Conservation (phyloP, 2,329 filamentous ascomycete species). For the Microcera coccophila region DNA sequence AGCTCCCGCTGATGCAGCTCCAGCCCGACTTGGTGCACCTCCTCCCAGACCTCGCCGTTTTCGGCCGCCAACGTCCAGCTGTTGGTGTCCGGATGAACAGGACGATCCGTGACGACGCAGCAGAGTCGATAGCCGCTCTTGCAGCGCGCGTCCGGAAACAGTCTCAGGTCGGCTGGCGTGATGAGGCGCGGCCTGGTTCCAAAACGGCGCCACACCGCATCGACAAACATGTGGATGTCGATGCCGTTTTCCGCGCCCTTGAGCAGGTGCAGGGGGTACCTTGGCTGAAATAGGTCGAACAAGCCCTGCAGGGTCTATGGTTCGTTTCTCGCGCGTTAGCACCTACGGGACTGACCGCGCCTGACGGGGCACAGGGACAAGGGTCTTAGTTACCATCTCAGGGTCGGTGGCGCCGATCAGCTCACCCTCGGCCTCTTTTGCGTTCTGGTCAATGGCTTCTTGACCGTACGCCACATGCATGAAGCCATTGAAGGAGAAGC, state of each 20-base stretch:
- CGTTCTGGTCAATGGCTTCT: conserved; percentile 19
- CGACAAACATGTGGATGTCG: conserved; percentile 38
- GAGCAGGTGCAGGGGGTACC: conserved; percentile 33
- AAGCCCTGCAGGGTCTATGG: conserved; percentile 32
- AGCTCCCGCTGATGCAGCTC: conserved; percentile 40
- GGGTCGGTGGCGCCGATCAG: conserved; percentile 25
- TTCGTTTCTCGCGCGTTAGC: conserved; percentile 1
- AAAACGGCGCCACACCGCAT: conserved; percentile 25
- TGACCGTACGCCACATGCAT: conserved; percentile 31
- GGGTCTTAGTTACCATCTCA: conserved; percentile 23
- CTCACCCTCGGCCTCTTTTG: conserved; percentile 6
- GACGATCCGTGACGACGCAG: conserved; percentile 18
- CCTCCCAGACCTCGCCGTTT: conserved; percentile 28
- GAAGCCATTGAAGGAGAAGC: conserved; percentile 39
- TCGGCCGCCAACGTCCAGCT: conserved; percentile 12
- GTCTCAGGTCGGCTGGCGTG: conserved; percentile 31
- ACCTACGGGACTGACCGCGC: no score
- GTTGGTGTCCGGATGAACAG: neutral
- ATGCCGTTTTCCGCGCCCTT: conserved; percentile 37
- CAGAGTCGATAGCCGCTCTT: conserved; percentile 29
- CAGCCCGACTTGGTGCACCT: conserved; percentile 36
- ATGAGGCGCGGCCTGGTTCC: conserved; percentile 33
- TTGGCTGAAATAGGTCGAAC: conserved; percentile 28
- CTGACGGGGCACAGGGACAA: no score
- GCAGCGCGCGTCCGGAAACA: conserved; percentile 25